Percentiles rank a stretch among this genome's conserved stretches.
Evolutionary conservation across 2,329 filamentous ascomycete genomes (phyloP).

Genomic region (Botrytis galanthina): DNA sequence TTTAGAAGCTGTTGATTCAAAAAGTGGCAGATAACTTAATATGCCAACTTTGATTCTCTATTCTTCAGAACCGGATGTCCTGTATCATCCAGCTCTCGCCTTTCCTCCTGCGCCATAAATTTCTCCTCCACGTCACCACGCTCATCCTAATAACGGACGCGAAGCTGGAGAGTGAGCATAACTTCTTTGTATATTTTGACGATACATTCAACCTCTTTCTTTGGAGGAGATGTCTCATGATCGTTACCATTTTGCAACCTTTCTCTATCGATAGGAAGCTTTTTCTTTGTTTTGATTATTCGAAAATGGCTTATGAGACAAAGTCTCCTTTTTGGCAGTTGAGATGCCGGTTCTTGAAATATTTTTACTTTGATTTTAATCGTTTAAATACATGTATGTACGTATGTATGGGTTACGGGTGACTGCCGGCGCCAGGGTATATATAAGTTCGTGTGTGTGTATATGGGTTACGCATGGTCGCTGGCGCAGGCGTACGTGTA

Average conservation of each 20-base stretch:
- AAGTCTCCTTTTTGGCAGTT: not conserved
- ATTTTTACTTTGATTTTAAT: not conserved
- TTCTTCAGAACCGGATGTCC: not conserved
- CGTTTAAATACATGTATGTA: conserved; percentile 13
- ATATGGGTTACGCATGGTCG: conserved; percentile 6
- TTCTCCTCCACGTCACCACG: too few relatives aligned
- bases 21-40: too few relatives aligned
- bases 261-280: not conserved
- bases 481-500: conserved; percentile 5
- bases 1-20: not conserved
- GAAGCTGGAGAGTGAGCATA: not conserved
- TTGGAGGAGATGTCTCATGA: not conserved
- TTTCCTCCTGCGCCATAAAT: not conserved
- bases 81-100: not conserved
- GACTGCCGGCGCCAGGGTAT: conserved; percentile 7
- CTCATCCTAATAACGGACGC: not conserved
- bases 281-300: conserved; percentile 13
- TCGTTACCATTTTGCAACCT: not conserved
- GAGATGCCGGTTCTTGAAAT: not conserved
- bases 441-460: not conserved
- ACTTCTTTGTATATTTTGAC: conserved; percentile 10
- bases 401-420: conserved; percentile 12
- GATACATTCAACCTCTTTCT: too few relatives aligned
- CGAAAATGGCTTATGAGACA: conserved; percentile 6
- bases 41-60: not conserved